phyloP scores from a whole-genome alignment of 345 rosid genomes.

The Camelina neglecta region DNA sequence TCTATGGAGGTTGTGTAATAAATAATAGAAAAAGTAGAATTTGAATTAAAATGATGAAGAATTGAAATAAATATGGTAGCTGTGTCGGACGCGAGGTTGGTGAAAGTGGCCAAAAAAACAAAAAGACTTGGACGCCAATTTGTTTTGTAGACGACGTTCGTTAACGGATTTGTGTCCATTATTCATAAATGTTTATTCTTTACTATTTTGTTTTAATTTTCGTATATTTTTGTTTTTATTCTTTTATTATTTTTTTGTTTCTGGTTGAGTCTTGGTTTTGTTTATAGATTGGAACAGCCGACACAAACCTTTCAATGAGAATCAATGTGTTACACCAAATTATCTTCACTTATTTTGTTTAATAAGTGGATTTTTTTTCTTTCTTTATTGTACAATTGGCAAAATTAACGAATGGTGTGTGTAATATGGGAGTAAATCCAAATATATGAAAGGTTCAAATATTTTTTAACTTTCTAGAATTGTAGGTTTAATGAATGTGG shows the following conservation, averaged over 20 bases:
- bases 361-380: neutral
- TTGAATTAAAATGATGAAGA: constrained; percentile 25
- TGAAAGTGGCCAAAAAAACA: constrained; percentile 43
- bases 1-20: constrained; percentile 47
- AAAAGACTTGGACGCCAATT: constrained; percentile 37
- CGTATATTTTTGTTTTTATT: neutral
- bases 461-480: neutral
- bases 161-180: constrained; percentile 41
- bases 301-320: constrained; percentile 37
- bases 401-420: neutral
- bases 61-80: constrained; percentile 43
- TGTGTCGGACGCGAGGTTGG: constrained; percentile 48
- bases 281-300: constrained; percentile 38
- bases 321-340: constrained; percentile 33
- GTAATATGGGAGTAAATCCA: constrained; percentile 1
- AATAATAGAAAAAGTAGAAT: constrained; percentile 24
- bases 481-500: neutral
- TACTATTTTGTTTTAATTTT: neutral
- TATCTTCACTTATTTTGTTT: neutral
- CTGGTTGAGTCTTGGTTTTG: constrained; percentile 1
- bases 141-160: constrained; percentile 35
- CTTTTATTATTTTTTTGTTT: neutral
- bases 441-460: neutral
- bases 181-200: constrained; percentile 18
- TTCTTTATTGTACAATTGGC: neutral